Base-by-base conservation (phyloP, 192 early-diverging fungal species). In the Rhizophlyctis rosea region DNA sequence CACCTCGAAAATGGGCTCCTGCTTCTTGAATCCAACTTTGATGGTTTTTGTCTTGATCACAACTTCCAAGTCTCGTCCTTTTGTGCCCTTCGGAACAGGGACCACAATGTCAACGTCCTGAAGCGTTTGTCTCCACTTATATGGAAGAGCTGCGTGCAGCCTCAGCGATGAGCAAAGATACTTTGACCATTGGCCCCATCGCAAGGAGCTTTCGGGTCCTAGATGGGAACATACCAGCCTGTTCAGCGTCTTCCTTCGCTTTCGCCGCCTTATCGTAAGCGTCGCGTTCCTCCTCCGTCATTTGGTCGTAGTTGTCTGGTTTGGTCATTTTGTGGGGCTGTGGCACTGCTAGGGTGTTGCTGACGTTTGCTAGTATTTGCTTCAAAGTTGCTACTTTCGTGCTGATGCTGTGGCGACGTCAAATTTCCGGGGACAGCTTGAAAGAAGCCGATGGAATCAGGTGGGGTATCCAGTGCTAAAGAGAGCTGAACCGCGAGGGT, bases 101-200 rank as follows among this genome's bases (percentile, higher is more conserved):
- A 91, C 70, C 0, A 80, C 77, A 7, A 95, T 34, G 61, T 90
- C 88, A n/a, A 95, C 87, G 29, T 95, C 93, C 47, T 77, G 75
- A 57, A 95, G 76, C 3, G 89, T 91, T 70, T 95, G 93, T 44
- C 75, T 84, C 91, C 91, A 95, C 29, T 69, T 73, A 69, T 90
- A 91, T 11, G 90, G 90, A 5, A 89, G 75, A 3, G 77, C 87
- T 75, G 64, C 16, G n/a, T n/a, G n/a, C n/a, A n/a, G n/a, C n/a
- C n/a, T n/a, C n/a, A n/a, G n/a, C n/a, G n/a, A n/a, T n/a, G n/a
- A n/a, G n/a, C n/a, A n/a, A n/a, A 58, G 29, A 54, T 29, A 25
- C 14, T 25, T n/a, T 31, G 28, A 29, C 18, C 3, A 3, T 4
- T 31, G 28, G 18, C 4, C 30, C 14, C 4, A 25, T 54, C 30